Base-by-base conservation (phyloP, 805 yeast genomes). In the Saccharomycopsis fibuligera region DNA sequence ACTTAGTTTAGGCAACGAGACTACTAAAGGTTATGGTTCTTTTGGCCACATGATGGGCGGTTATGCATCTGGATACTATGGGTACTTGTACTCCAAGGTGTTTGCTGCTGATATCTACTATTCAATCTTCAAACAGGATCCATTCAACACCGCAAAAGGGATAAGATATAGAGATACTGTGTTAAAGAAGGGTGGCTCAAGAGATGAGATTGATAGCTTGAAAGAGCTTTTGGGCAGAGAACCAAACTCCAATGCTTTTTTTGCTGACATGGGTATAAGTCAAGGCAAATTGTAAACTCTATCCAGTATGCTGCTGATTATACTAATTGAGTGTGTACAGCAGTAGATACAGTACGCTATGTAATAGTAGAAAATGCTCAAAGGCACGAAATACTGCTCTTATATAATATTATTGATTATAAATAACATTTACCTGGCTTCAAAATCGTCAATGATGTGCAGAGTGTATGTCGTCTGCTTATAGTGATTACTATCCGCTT, bases 31-130 rank as follows among this genome's bases (percentile, higher is more conserved):
- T 3, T 85, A 76, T 59, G 78, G 81, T 29, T 79, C 88, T 0
- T 86, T 86, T 62, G 86, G 86, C 2, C 96, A 86, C 61, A 76
- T 85, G 60, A 76, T 82, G 69, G 87, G 87, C 35, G 90, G 95
- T n/a, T 87, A 87, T 62, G 90, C 85, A 45, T 79, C 89, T 5
- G 88, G 89, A 2, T 87, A 87, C 66, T 87, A 86, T 58, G 95
- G 95, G 1, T 87, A 87, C 63, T 65, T 86, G 66, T 87, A 87
- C 81, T 84, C 93, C 2, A 80, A 80, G 59, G 95, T 86, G 16
- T 86, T 81, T 68, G 93, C 95, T 1, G 76, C 86, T 6, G 96
- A 86, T 63, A 84, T 86, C 59, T 86, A 76, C 68, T 79, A 83
- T 62, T 66, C 86, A 4, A 74, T 76, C 58, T 86, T 86, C 71